Percentiles rank a stretch among this genome's conserved stretches.
Evolutionary conservation across 179 eudicot species (phyloP).

Genomic region (Sideroxylon spinosum): DNA sequence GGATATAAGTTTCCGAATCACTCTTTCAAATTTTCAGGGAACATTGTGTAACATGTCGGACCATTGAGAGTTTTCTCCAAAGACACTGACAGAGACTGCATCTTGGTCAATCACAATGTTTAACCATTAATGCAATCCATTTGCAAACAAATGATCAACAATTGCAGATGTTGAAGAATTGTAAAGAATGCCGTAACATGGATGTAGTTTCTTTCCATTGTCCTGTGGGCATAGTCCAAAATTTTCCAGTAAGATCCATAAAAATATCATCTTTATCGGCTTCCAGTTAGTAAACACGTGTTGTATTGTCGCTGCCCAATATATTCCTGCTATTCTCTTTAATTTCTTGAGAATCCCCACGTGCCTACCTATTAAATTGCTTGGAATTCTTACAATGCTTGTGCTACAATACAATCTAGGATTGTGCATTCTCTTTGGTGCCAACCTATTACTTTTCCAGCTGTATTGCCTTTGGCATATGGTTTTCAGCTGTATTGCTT

Average conservation of each 20-base stretch:
- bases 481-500: too few species aligned
- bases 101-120: neutral
- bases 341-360: neutral
- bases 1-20: neutral
- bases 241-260: neutral
- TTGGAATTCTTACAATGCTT: neutral
- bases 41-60: neutral
- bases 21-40: neutral
- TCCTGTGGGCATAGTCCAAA: neutral
- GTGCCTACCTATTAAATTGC: neutral
- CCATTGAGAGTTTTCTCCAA: neutral
- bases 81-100: neutral
- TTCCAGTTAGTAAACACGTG: too few species aligned
- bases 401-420: neutral
- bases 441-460: neutral
- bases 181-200: neutral
- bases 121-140: neutral
- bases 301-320: neutral
- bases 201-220: neutral
- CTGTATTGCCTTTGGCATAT: neutral
- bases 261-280: neutral
- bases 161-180: neutral
- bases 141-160: neutral
- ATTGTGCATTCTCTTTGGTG: neutral
- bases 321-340: neutral